Evolutionary conservation across 75 land plant genomes (phyloP).

Genomic region (Picea sitchensis): DNA sequence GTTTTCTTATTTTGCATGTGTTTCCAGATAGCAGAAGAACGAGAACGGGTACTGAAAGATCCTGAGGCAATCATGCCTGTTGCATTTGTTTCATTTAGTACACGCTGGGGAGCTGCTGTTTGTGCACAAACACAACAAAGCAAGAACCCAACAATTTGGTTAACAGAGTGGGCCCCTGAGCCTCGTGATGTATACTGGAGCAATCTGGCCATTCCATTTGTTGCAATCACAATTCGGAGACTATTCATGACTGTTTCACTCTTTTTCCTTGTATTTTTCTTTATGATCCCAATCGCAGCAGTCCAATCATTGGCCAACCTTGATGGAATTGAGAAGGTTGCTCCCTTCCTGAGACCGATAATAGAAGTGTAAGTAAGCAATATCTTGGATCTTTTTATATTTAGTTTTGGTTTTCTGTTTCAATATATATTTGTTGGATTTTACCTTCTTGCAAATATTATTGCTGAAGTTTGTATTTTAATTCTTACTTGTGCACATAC

Average conservation of each 20-base stretch:
- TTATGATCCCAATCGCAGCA: conserved; percentile 88
- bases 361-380: conserved; percentile 44
- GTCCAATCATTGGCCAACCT: conserved; percentile 96
- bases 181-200: conserved; percentile 84
- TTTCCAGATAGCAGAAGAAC: conserved; percentile 46
- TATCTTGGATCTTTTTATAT: neutral
- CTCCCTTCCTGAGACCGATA: conserved; percentile 63
- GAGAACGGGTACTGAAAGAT: conserved; percentile 43
- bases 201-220: conserved; percentile 65
- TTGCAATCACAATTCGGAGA: conserved; percentile 54
- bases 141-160: conserved; percentile 66
- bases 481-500: neutral
- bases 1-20: conserved; percentile 7
- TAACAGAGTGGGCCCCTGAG: conserved; percentile 83
- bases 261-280: conserved; percentile 83
- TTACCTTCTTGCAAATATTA: neutral
- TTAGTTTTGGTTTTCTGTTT: too few relatives aligned
- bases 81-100: conserved; percentile 76
- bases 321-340: conserved; percentile 71
- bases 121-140: conserved; percentile 80
- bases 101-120: conserved; percentile 82
- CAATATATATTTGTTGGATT: neutral
- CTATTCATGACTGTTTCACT: conserved; percentile 57
- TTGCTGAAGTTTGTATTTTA: neutral
- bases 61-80: conserved; percentile 61